Conservation (phyloP, 2,329 filamentous ascomycete species). For the Leptosphaerulina australis region DNA sequence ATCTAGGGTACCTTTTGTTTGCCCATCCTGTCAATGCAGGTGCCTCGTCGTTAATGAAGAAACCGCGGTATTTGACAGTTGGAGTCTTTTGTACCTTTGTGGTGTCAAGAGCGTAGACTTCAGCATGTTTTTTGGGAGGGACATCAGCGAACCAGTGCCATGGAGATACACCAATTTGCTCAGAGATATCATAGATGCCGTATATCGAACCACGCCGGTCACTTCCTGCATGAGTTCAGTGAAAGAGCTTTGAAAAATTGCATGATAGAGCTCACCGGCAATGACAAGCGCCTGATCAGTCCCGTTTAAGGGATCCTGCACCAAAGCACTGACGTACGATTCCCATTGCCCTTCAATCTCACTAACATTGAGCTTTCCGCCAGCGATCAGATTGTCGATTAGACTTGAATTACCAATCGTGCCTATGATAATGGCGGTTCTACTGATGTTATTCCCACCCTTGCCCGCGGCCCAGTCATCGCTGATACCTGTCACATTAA, state of each 20-base stretch:
- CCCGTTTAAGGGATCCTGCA: constrained; percentile 63
- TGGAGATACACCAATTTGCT: constrained; percentile 75
- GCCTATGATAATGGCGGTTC: constrained; percentile 67
- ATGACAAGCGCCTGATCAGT: constrained; percentile 68
- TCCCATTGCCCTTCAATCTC: constrained; percentile 71
- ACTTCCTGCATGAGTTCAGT: constrained; percentile 49
- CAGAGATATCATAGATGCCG: constrained; percentile 72
- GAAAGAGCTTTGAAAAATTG: not conserved
- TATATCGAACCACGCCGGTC: constrained; percentile 72
- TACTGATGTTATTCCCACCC: constrained; percentile 19
- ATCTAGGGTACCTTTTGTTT: constrained; percentile 58
- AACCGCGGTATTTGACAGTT: constrained; percentile 69
- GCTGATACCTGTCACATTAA: constrained; percentile 50
- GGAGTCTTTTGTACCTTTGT: constrained; percentile 65
- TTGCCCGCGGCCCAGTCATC: constrained; percentile 42
- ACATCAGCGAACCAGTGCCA: constrained; percentile 74
- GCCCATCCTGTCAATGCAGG: constrained; percentile 72
- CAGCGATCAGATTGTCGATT: constrained; percentile 63
- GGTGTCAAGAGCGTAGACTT: constrained; percentile 62
- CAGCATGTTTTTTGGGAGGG: constrained; percentile 56
- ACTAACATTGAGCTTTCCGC: constrained; percentile 63
- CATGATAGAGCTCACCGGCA: constrained; percentile 52
- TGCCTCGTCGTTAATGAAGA: constrained; percentile 75
- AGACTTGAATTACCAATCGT: constrained; percentile 69
- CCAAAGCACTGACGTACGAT: constrained; percentile 65